A percentile compares a stretch with the other conserved stretches of the same genome.
These are phyloP conservation scores for Penicillium simplicissimum DNA, from an alignment of 495 filamentous ascomycete species.

Conservation along the genomic window DNA sequence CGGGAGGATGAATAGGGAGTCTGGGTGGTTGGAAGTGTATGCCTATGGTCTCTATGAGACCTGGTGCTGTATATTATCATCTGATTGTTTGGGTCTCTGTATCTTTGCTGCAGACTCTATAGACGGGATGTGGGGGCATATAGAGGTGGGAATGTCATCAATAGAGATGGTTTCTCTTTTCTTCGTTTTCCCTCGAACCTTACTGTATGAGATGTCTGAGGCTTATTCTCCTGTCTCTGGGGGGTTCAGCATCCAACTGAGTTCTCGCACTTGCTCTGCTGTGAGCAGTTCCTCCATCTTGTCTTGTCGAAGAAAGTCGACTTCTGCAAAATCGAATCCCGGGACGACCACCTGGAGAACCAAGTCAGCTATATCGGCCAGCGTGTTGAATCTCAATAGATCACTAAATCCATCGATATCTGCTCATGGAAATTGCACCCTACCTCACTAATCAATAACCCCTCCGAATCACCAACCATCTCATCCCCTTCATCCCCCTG, in stretches of 20 bases:
- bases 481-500: constrained; percentile 17
- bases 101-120: neutral
- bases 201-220: neutral
- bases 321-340: constrained; percentile 64
- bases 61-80: constrained; percentile 6
- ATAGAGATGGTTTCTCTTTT: constrained; percentile 7
- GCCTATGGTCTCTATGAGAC: neutral
- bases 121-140: constrained; percentile 1
- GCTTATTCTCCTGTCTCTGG: neutral
- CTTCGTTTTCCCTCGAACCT: neutral
- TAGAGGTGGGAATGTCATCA: neutral
- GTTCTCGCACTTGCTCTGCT: constrained; percentile 44
- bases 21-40: neutral
- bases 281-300: constrained; percentile 49
- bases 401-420: neutral
- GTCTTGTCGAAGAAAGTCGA: constrained; percentile 57
- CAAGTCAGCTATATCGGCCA: constrained; percentile 5
- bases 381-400: neutral
- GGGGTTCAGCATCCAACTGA: constrained; percentile 47
- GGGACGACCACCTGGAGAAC: constrained; percentile 56
- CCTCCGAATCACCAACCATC: neutral
- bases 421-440: neutral
- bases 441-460: neutral
- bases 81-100: neutral
- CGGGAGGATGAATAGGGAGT: constrained; percentile 14